Conservation (phyloP, 2,329 filamentous ascomycete genomes). For the Polychaeton citri region DNA sequence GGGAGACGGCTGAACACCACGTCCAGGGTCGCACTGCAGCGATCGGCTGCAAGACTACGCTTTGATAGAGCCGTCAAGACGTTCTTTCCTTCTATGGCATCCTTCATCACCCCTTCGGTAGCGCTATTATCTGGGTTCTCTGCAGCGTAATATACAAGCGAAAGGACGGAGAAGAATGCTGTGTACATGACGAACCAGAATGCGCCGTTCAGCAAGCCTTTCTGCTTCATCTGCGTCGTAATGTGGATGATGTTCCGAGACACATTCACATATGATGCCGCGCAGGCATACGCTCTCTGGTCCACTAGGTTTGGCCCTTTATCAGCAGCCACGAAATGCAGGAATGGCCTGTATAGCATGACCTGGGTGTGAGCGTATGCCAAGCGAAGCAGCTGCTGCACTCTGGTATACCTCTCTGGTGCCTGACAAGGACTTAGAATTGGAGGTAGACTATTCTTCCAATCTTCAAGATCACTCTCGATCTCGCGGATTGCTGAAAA, state of each 20-base stretch:
- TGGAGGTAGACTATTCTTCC: conserved; percentile 56
- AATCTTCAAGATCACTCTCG: conserved; percentile 48
- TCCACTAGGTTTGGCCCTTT: conserved; percentile 44
- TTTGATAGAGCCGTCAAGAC: conserved; percentile 67
- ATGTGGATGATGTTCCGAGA: conserved; percentile 68
- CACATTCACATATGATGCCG: conserved; percentile 51
- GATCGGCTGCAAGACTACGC: conserved; percentile 77
- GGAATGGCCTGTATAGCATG: conserved; percentile 68
- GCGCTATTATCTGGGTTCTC: conserved; percentile 67
- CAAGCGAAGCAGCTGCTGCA: conserved; percentile 64
- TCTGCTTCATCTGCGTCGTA: conserved; percentile 61
- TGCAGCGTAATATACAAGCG: conserved; percentile 64
- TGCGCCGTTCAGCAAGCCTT: conserved; percentile 61
- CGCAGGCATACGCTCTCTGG: conserved; percentile 65
- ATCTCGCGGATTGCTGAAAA: conserved; percentile 52
- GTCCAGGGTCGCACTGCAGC: conserved; percentile 64
- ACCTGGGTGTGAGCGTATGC: conserved; percentile 75
- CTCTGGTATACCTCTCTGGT: conserved; percentile 51
- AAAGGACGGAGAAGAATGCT: conserved; percentile 68
- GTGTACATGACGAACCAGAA: conserved; percentile 84
- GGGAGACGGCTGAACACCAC: conserved; percentile 77
- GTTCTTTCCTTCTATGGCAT: conserved; percentile 73
- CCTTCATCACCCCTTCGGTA: conserved; percentile 66
- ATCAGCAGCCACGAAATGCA: conserved; percentile 64
- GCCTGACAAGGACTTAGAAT: conserved; percentile 68